Evolutionary conservation across 2,329 filamentous ascomycete species (phyloP), one percentile per base, ranked within the genome.

Genomic region (Madurella mycetomatis): DNA sequence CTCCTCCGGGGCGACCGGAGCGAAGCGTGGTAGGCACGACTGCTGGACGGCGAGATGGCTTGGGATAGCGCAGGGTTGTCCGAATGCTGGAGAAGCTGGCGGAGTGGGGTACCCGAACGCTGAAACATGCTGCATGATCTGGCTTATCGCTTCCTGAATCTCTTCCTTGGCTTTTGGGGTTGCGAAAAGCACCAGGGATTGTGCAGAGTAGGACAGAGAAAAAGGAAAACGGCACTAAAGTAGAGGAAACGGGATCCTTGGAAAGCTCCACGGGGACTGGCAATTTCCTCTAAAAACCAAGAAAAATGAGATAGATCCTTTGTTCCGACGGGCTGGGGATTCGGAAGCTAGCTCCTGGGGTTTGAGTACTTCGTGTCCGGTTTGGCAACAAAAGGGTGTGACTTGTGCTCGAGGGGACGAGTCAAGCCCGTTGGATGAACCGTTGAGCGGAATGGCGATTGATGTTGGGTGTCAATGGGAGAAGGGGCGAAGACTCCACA

Each of bases 1-100:
- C 69, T 92, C 89, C 80, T 96, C 89, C 41, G 92, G 90, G 53
- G 83, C 73, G 65, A 81, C 75, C 58, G 83, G 84, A 51, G 79
- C 73, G 65, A 73, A 82, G 63, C 74, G 74, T 48, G 74, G 66
- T 57, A 72, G 73, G 61, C 71, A 76, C 56, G 69, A 69, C 56
- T 72, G 70, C 50, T 64, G 63, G 49, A 57, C 49, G 51, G 55
- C 34, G 49, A 64, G 67, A 56, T 69, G 69, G 55, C 70, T 70
- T 55, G 73, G 72, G 59, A 72, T 70, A 49, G 69, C 66, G 64
- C 71, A 76, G 69, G 77, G 77, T 60, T 75, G 71, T 66, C 80
- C 76, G 73, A 68, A 69, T 37, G 80, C 72, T 56, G 80, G 80
- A 60, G 80, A 82, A 56, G 78, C 76, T 66, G 80, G 80, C 62